Evolutionary conservation across 2,329 filamentous ascomycete species (phyloP), one percentile per base, ranked within the genome.

Genomic region (Diaporthe velutina): DNA sequence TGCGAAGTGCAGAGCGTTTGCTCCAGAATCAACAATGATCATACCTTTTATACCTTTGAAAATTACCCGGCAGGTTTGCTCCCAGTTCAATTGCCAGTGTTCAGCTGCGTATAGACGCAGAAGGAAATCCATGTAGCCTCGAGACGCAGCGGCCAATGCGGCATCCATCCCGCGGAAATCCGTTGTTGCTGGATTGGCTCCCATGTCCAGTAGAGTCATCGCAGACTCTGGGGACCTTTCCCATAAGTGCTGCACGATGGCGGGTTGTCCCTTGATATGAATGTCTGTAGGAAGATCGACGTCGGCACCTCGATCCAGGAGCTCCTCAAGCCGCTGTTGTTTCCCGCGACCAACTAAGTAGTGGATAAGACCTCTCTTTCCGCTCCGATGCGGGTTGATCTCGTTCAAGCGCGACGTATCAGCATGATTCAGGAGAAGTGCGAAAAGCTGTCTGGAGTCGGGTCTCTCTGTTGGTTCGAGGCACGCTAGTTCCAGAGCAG

Each of bases 1-100:
- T 25, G 66, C 48, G 15, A 55, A 1, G 8, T 70, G 66, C 1
- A 70, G 25, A 13, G 66, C 48, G 17, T 42, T 52, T 0, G 19
- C 0, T 2, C 10, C 45, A 9, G 25, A 28, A 3, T 33, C 4
- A 0, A 0, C 2, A 2, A 22, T 7, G 2, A n/a, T 4, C 9
- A 9, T 1, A 30, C 15, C 5, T 19, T 4, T 2, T n/a, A 12
- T 33, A 2, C 12, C 25, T 5, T 4, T 25, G 8, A 55, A 3
- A 30, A 4, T 5, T 3, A 19, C 12, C 5, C 1, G 3, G 33
- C 19, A 61, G 15, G 58, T 64, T 22, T 5, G 35, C 8, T 13
- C 0, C 58, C 58, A 64, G 3, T 64, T 22, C 13, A 64, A 1
- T 22, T 28, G 30, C 66, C 22, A 70, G 4, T n/a, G 13, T 12